A percentile compares a stretch with the other conserved stretches of the same genome.
These are phyloP conservation scores for Tricholoma sp. DNA, from an alignment of 768 basidiomycete species.

Conservation along the genomic window DNA sequence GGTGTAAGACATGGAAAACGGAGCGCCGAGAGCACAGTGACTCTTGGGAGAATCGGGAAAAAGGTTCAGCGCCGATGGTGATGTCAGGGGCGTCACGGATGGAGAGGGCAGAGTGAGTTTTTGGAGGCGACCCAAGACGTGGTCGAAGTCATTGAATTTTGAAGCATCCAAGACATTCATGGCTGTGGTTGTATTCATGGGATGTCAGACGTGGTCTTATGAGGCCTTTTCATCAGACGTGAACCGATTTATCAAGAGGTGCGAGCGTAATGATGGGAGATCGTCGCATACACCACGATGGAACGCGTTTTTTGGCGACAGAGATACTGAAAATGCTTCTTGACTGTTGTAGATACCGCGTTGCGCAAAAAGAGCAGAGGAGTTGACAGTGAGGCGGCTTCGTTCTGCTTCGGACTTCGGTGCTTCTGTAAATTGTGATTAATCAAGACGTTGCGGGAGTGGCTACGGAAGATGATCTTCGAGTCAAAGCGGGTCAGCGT, in stretches of 20 bases:
- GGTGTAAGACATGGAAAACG: constrained; percentile 9
- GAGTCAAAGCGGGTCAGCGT: not conserved
- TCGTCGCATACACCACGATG: constrained; percentile 22
- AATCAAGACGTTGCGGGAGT: constrained; percentile 19
- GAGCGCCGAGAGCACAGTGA: constrained; percentile 10
- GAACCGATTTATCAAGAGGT: constrained; percentile 12
- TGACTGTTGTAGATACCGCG: constrained; percentile 3
- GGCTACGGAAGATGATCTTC: constrained; percentile 13
- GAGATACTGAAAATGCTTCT: constrained; percentile 4
- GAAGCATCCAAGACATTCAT: constrained; percentile 20
- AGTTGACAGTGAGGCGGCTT: not conserved
- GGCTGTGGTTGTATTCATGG: constrained; percentile 7
- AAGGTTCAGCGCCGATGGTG: constrained; percentile 3
- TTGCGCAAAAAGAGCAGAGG: constrained; percentile 6
- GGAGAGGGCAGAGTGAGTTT: constrained; percentile 15
- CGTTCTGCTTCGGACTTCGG: constrained; percentile 2
- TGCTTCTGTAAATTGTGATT: constrained; percentile 10
- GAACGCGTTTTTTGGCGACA: constrained; percentile 6
- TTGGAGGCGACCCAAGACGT: constrained; percentile 14
- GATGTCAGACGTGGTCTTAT: constrained; percentile 17
- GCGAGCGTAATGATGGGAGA: constrained; percentile 21
- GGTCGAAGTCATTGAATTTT: constrained; percentile 13
- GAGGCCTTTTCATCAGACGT: constrained; percentile 13
- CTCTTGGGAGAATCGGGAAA: constrained; percentile 4
- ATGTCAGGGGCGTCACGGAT: constrained; percentile 3